Percentiles rank a stretch among this genome's conserved stretches.
These are phyloP conservation scores for Chloris gayana DNA, from an alignment of 176 grass and related monocot genomes.

Conservation along the genomic window DNA sequence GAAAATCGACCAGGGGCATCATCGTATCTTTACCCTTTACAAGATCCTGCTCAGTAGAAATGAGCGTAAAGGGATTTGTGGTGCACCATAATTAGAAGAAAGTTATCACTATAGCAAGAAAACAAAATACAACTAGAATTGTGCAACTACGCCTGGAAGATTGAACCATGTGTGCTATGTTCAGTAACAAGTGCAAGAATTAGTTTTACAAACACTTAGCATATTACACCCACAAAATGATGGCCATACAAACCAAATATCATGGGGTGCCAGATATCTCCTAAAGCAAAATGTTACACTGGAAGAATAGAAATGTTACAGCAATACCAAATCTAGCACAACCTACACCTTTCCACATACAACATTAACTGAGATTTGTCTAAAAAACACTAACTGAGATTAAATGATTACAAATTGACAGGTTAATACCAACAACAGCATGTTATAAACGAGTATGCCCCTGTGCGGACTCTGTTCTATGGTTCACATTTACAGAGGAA, in stretches of 20 bases:
- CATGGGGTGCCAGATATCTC: background rate
- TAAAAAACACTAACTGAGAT: conserved; percentile 4
- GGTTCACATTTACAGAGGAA: conserved; percentile 1
- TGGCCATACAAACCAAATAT: conserved; percentile 7
- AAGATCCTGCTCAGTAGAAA: conserved; percentile 76
- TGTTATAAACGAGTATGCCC: background rate
- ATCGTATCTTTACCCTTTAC: conserved; percentile 79
- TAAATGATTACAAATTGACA: conserved; percentile 4
- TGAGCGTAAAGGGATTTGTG: conserved; percentile 35
- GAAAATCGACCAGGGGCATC: conserved; percentile 89
- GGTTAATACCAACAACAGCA: conserved; percentile 5
- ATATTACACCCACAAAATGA: conserved; percentile 1
- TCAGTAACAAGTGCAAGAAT: background rate
- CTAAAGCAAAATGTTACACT: conserved; percentile 22
- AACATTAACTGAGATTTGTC: no score
- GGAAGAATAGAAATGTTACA: background rate
- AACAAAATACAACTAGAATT: conserved; percentile 24
- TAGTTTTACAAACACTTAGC: conserved; percentile 5
- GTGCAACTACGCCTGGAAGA: conserved; percentile 4
- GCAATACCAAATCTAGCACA: background rate
- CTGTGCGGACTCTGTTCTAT: background rate
- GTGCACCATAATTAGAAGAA: conserved; percentile 38
- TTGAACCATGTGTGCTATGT: conserved; percentile 6
- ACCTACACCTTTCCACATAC: background rate
- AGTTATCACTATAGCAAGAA: conserved; percentile 24